Evolutionary conservation across 805 yeast genomes (phyloP).

Genomic region (Monosporozyma servazzii): DNA sequence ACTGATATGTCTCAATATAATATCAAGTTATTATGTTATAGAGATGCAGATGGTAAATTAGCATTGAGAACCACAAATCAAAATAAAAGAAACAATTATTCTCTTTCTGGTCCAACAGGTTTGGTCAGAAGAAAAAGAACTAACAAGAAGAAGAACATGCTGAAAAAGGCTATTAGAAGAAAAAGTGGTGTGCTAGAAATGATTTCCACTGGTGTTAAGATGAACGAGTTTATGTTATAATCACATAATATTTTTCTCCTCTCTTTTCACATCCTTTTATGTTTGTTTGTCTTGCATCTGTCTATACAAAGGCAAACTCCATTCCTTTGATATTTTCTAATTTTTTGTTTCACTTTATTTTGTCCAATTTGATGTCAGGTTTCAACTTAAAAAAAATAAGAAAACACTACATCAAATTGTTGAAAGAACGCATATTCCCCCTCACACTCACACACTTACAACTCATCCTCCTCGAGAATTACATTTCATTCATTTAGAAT

Average conservation of each 20-base stretch:
- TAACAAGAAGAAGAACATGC: slow-evolving; percentile 6
- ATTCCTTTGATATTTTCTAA: neutral
- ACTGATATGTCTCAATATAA: slow-evolving; percentile 9
- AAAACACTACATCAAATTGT: neutral
- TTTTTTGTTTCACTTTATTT: neutral
- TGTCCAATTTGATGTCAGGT: neutral
- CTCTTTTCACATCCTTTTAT: no score
- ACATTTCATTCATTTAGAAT: neutral
- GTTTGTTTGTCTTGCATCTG: neutral
- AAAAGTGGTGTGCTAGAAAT: slow-evolving; percentile 28
- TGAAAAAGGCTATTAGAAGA: slow-evolving; percentile 21
- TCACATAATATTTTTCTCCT: neutral
- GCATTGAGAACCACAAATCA: slow-evolving; percentile 16
- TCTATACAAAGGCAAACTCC: neutral
- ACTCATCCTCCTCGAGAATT: no score
- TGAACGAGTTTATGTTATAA: slow-evolving; percentile 29
- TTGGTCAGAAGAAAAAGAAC: slow-evolving; percentile 6
- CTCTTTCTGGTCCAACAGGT: slow-evolving; percentile 5
- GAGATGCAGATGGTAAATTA: slow-evolving; percentile 27
- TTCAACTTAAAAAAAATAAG: neutral
- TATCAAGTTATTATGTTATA: slow-evolving; percentile 23
- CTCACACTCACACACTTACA: no score
- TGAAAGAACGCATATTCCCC: neutral
- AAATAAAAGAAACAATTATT: neutral
- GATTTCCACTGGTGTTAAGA: slow-evolving; percentile 28